Conservation (phyloP, 2,329 filamentous ascomycete genomes). For the Fusarium napiforme region DNA sequence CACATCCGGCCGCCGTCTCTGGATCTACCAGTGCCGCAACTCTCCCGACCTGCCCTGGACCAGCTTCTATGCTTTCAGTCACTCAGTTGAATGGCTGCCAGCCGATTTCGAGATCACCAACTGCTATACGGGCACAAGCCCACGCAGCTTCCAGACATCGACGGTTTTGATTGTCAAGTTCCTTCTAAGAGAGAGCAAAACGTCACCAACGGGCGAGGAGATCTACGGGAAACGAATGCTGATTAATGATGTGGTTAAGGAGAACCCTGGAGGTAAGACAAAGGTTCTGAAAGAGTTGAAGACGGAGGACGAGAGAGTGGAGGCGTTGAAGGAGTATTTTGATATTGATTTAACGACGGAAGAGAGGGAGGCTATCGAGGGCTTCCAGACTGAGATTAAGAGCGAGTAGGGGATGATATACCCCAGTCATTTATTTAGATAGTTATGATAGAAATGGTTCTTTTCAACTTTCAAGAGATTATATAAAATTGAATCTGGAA, state of each 20-base stretch:
- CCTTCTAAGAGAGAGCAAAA: slow-evolving; percentile 56
- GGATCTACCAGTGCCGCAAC: slow-evolving; percentile 72
- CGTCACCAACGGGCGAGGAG: slow-evolving; percentile 55
- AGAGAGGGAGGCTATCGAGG: slow-evolving; percentile 62
- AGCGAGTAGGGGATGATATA: slow-evolving; percentile 9
- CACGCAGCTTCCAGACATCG: slow-evolving; percentile 64
- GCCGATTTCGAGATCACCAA: slow-evolving; percentile 72
- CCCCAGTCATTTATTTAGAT: background rate
- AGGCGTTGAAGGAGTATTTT: slow-evolving; percentile 63
- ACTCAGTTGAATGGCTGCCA: slow-evolving; percentile 68
- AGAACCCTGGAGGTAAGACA: slow-evolving; percentile 62
- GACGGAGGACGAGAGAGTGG: slow-evolving; percentile 65
- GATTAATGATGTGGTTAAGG: slow-evolving; percentile 62
- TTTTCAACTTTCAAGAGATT: no score
- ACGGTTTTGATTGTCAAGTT: slow-evolving; percentile 65
- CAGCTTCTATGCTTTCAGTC: slow-evolving; percentile 72
- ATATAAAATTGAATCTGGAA: no score
- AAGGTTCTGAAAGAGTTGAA: slow-evolving; percentile 58
- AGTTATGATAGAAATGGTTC: background rate
- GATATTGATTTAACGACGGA: slow-evolving; percentile 61
- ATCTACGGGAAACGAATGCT: slow-evolving; percentile 66
- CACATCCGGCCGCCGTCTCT: slow-evolving; percentile 58
- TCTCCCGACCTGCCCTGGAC: slow-evolving; percentile 62
- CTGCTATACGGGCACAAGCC: slow-evolving; percentile 62
- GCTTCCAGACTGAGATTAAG: slow-evolving; percentile 59